phyloP scores from a whole-genome alignment of 768 basidiomycete species.

The Gymnopilus junonius region DNA sequence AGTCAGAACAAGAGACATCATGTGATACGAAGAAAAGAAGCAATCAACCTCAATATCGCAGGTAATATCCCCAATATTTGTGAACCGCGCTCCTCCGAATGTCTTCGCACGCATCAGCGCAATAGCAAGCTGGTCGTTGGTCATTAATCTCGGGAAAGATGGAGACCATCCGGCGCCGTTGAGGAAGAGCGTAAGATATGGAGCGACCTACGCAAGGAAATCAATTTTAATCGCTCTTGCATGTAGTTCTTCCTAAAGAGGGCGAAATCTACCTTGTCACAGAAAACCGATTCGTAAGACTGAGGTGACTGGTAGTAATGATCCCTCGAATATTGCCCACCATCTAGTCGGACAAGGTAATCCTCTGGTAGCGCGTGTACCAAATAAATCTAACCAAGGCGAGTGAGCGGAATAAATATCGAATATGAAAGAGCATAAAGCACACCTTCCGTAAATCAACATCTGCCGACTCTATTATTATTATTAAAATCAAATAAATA shows the following conservation, averaged over 20 bases:
- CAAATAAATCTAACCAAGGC: slow-evolving; percentile 64
- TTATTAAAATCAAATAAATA: background rate
- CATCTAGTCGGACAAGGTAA: slow-evolving; percentile 68
- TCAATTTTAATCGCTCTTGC: background rate
- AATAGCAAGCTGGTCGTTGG: slow-evolving; percentile 58
- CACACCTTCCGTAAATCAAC: slow-evolving; percentile 46
- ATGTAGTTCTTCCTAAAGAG: too few species aligned
- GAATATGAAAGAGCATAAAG: background rate
- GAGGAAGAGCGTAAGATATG: slow-evolving; percentile 82
- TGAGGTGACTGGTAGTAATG: slow-evolving; percentile 79
- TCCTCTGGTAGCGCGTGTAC: slow-evolving; percentile 72
- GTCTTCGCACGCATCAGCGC: slow-evolving; percentile 53
- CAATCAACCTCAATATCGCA: slow-evolving; percentile 77
- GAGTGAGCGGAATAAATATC: background rate
- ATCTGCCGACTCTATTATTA: slow-evolving; percentile 7
- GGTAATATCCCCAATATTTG: slow-evolving; percentile 84
- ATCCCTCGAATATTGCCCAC: slow-evolving; percentile 57
- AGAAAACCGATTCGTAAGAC: slow-evolving; percentile 69
- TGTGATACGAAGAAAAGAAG: background rate
- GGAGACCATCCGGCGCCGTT: slow-evolving; percentile 89
- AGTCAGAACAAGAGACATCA: background rate
- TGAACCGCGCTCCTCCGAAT: slow-evolving; percentile 60
- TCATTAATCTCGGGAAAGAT: slow-evolving; percentile 80
- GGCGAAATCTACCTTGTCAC: slow-evolving; percentile 56
- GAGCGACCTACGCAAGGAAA: slow-evolving; percentile 62